phyloP scores from a whole-genome alignment of 2,329 filamentous ascomycete genomes.

The Pyrenophora teres region DNA sequence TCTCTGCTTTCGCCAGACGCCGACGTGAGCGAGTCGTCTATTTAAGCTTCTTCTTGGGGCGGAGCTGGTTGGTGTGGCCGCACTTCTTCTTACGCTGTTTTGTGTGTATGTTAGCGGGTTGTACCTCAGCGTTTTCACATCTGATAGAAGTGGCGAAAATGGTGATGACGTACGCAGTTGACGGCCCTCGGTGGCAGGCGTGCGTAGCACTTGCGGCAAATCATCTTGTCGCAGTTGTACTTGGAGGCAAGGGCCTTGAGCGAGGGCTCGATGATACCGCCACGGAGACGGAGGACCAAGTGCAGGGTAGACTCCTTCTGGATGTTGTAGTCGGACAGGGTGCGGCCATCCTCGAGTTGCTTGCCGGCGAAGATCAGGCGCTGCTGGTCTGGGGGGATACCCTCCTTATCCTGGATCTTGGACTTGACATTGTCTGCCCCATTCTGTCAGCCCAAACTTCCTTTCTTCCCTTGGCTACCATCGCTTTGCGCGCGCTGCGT shows the following conservation, averaged over 20 bases:
- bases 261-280: slow-evolving; percentile 97
- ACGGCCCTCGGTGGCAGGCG: slow-evolving; percentile 97
- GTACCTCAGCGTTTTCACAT: background rate
- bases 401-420: slow-evolving; percentile 99
- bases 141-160: background rate
- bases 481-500: slow-evolving; percentile 11
- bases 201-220: slow-evolving; percentile 99
- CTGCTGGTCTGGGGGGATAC: slow-evolving; percentile 97
- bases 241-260: slow-evolving; percentile 98
- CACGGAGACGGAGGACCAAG: slow-evolving; percentile 97
- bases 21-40: slow-evolving; percentile 58
- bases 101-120: slow-evolving; percentile 22
- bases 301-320: slow-evolving; percentile 99
- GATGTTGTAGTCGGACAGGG: slow-evolving; percentile 98
- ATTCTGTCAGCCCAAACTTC: slow-evolving; percentile 23
- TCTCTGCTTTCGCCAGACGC: slow-evolving; percentile 39
- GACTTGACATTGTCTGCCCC: slow-evolving; percentile 90
- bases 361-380: slow-evolving; percentile 98
- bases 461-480: background rate
- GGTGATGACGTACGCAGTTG: slow-evolving; percentile 71
- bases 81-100: slow-evolving; percentile 85
- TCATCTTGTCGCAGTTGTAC: slow-evolving; percentile 99
- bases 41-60: slow-evolving; percentile 99
- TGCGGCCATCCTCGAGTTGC: slow-evolving; percentile 98
- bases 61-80: slow-evolving; percentile 99